Evolutionary conservation across 2,329 filamentous ascomycete species (phyloP).

Genomic region (Tolypocladium amazonense): DNA sequence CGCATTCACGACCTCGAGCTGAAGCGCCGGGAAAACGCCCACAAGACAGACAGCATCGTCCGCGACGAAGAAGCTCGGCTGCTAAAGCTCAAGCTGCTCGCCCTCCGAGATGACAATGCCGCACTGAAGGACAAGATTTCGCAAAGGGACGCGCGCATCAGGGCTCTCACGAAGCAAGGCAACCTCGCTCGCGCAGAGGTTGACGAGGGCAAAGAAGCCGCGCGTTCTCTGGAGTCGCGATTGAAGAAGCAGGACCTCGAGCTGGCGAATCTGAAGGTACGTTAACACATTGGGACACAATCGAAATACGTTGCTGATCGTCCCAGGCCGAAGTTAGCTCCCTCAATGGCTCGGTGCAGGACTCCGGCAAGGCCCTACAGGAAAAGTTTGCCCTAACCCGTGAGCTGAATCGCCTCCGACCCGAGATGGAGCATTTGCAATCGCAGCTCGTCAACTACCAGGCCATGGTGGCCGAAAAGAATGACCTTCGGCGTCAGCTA

Average conservation of each 20-base stretch:
- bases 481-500: conserved; percentile 68
- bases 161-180: conserved; percentile 28
- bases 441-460: conserved; percentile 51
- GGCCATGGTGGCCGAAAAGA: conserved; percentile 64
- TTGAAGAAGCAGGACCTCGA: conserved; percentile 38
- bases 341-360: conserved; percentile 54
- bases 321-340: conserved; percentile 59
- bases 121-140: conserved; percentile 53
- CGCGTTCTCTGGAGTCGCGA: conserved; percentile 34
- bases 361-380: conserved; percentile 58
- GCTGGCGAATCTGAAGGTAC: conserved; percentile 36
- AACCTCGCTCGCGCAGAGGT: conserved; percentile 31
- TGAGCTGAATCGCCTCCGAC: conserved; percentile 41
- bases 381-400: conserved; percentile 43
- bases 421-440: conserved; percentile 45
- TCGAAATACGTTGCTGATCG: conserved; percentile 1
- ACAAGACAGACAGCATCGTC: conserved; percentile 55
- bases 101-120: conserved; percentile 67
- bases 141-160: conserved; percentile 49
- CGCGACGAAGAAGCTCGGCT: conserved; percentile 68
- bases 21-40: conserved; percentile 54
- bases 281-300: not conserved
- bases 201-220: conserved; percentile 29
- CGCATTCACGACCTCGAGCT: conserved; percentile 52
- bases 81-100: conserved; percentile 55